Evolutionary conservation across 768 basidiomycete genomes (phyloP).

Genomic region (Exsudoporus frostii): DNA sequence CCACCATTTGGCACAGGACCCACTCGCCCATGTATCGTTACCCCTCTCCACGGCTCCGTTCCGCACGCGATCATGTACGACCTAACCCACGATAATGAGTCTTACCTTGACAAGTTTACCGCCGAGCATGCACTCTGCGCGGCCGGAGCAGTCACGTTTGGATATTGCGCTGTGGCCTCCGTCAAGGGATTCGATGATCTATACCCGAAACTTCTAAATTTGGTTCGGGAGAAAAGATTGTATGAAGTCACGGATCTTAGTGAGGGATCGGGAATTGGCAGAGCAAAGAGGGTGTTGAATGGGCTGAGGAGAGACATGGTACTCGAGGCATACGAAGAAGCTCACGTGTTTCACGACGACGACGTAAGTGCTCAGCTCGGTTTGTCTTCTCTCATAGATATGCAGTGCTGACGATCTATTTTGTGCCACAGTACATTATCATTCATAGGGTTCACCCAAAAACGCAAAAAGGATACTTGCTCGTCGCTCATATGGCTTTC

Average conservation of each 20-base stretch:
- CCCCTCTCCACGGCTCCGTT: slow-evolving; percentile 75
- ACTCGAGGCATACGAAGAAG: slow-evolving; percentile 81
- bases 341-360: slow-evolving; percentile 95
- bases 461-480: slow-evolving; percentile 88
- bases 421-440: slow-evolving; percentile 75
- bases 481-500: slow-evolving; percentile 93
- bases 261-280: slow-evolving; percentile 54
- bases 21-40: slow-evolving; percentile 67
- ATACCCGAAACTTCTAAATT: slow-evolving; percentile 89
- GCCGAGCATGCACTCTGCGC: slow-evolving; percentile 96
- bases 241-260: slow-evolving; percentile 69
- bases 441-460: slow-evolving; percentile 88
- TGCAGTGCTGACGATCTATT: slow-evolving; percentile 1
- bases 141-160: slow-evolving; percentile 90
- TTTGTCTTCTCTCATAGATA: background rate
- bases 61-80: slow-evolving; percentile 96
- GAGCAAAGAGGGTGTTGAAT: slow-evolving; percentile 73
- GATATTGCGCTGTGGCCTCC: slow-evolving; percentile 82
- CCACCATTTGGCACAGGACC: slow-evolving; percentile 84
- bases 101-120: slow-evolving; percentile 82
- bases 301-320: slow-evolving; percentile 90
- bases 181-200: slow-evolving; percentile 98
- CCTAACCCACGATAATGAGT: slow-evolving; percentile 96
- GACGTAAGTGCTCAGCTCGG: slow-evolving; percentile 56
- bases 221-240: slow-evolving; percentile 77